Conservation (phyloP, 331 rosid species). For the Spiraea crenata region DNA sequence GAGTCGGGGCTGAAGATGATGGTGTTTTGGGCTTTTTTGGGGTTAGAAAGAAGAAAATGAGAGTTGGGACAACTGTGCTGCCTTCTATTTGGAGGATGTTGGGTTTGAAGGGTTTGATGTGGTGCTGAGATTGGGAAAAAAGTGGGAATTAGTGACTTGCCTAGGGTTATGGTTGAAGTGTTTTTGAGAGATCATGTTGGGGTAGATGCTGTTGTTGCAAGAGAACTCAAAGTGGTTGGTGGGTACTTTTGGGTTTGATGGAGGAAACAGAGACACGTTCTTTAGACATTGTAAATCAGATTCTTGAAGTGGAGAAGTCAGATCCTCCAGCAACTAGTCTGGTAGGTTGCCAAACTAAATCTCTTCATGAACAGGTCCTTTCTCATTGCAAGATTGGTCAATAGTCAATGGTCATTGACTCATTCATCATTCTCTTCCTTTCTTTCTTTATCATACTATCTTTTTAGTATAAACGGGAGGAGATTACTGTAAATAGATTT, state of each 20-base stretch:
- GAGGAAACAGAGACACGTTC: slow-evolving; percentile 31
- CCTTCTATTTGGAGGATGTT: slow-evolving; percentile 71
- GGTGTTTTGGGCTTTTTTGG: slow-evolving; percentile 75
- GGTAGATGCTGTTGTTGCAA: slow-evolving; percentile 63
- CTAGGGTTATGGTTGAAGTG: slow-evolving; percentile 72
- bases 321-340: slow-evolving; percentile 18
- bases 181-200: slow-evolving; percentile 68
- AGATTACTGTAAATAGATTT: too few relatives aligned
- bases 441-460: too few relatives aligned
- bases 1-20: slow-evolving; percentile 61
- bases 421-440: too few relatives aligned
- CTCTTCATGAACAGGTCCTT: slow-evolving; percentile 29
- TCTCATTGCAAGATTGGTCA: slow-evolving; percentile 63
- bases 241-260: slow-evolving; percentile 77
- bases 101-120: slow-evolving; percentile 58
- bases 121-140: slow-evolving; percentile 48
- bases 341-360: slow-evolving; percentile 10
- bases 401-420: background rate
- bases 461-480: too few relatives aligned
- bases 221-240: slow-evolving; percentile 55
- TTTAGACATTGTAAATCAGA: slow-evolving; percentile 3
- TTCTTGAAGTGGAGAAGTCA: slow-evolving; percentile 32
- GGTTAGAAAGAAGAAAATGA: slow-evolving; percentile 48
- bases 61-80: slow-evolving; percentile 63
- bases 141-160: slow-evolving; percentile 58